Evolutionary conservation across 129 eudicot genomes (phyloP), one percentile per base, ranked within the genome.

Genomic region (Helianthus tuberosus): DNA sequence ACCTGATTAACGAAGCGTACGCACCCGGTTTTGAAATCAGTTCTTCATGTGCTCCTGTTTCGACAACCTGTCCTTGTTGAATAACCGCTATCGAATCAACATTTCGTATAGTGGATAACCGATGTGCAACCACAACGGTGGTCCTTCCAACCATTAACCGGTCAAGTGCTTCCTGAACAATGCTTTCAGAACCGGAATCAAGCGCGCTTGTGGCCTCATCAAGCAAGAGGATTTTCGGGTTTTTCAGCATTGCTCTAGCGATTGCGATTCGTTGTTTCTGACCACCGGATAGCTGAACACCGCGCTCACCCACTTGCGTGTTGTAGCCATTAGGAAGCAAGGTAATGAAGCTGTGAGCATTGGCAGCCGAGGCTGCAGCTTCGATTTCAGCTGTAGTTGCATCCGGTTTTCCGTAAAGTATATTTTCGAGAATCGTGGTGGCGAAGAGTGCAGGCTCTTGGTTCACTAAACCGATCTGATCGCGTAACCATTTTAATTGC

Each of bases 371-470:
- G 12, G 96, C 79, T 52, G 98, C 91, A 48, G 97, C 97, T 82
- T 94, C 97, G 13, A 94, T 91, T 59, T 94, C 96, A 13, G 77
- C 87, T 72, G 82, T 86, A 47, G 93, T 83, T 49, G 98, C 97
- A 76, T 84, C 91, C 9, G 97, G 86, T 81, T 94, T 94, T 61
- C 96, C 98, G 10, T 94, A 88, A 23, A 90, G 87, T 71, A 94
- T 94, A 75, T 94, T 94, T 72, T 94, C 98, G 46, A 94, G 97
- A 46, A 94, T 94, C 12, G 97, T 94, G 74, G 97, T 94, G 48
- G 98, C 98, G 84, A 94, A 94, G 17, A 94, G 91, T 64, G 97
- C 98, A 4, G 98, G 98, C 73, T 94, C 98, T 88, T 94, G 98
- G 74, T 93, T 93, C 71, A 93, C 98, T 41, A 93, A 86, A 66